Conservation (phyloP, 2,329 filamentous ascomycete species). For the Aspergillus terreus region DNA sequence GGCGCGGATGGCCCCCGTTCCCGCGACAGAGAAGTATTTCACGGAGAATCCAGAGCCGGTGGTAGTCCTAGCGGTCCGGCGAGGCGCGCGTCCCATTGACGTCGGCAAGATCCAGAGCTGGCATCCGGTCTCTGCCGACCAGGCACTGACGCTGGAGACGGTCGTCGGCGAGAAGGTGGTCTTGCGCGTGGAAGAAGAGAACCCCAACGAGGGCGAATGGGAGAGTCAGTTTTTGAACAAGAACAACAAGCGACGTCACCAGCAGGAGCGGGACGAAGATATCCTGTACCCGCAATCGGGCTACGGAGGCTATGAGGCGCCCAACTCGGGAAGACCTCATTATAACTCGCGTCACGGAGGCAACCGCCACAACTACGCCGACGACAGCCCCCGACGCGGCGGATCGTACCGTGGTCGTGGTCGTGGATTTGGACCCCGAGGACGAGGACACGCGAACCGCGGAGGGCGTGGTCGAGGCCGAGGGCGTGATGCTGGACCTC, state of each 20-base stretch:
- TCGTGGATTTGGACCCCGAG: conserved; percentile 37
- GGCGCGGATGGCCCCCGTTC: conserved; percentile 70
- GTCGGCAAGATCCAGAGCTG: conserved; percentile 79
- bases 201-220: conserved; percentile 58
- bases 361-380: conserved; percentile 36
- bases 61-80: conserved; percentile 77
- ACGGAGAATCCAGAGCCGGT: conserved; percentile 75
- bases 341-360: conserved; percentile 28
- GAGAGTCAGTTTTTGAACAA: conserved; percentile 62
- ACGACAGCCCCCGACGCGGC: conserved; percentile 40
- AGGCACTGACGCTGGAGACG: conserved; percentile 74
- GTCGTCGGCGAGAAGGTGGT: conserved; percentile 83
- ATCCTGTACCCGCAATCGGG: conserved; percentile 23
- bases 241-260: conserved; percentile 53
- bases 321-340: conserved; percentile 19
- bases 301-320: conserved; percentile 23
- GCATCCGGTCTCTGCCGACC: conserved; percentile 69
- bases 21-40: conserved; percentile 63
- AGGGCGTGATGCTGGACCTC: conserved; percentile 49
- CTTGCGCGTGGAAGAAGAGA: conserved; percentile 73
- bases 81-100: conserved; percentile 72
- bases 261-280: conserved; percentile 58
- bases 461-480: conserved; percentile 45
- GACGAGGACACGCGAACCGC: conserved; percentile 32
- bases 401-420: conserved; percentile 31